Evolutionary conservation across 768 basidiomycete genomes (phyloP).

Genomic region (Fibroporia radiculosa): DNA sequence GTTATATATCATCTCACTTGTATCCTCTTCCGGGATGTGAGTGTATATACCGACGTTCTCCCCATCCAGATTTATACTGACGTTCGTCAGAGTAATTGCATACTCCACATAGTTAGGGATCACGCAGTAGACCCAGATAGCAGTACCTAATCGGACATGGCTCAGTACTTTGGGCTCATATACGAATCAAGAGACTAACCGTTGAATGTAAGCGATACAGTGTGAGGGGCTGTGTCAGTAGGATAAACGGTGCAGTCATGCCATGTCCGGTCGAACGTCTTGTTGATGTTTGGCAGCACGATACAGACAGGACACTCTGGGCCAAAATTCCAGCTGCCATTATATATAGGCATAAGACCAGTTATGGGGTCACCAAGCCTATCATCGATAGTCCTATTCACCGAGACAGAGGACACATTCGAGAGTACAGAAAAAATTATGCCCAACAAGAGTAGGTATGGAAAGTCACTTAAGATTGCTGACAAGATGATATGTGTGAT

Average conservation of each 20-base stretch:
- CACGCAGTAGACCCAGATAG: slow-evolving; percentile 9
- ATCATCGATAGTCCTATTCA: slow-evolving; percentile 10
- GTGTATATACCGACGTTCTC: neutral
- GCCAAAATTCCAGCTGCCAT: neutral
- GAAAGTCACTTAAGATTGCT: too few species aligned
- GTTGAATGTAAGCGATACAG: neutral
- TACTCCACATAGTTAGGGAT: slow-evolving; percentile 1
- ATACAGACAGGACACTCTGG: neutral
- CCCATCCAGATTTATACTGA: slow-evolving; percentile 7
- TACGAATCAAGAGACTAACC: neutral
- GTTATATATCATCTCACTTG: neutral
- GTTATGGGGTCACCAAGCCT: slow-evolving; percentile 4
- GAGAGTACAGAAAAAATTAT: too few species aligned
- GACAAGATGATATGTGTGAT: too few species aligned
- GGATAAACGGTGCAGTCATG: neutral
- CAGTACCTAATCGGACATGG: neutral
- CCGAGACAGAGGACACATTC: too few species aligned
- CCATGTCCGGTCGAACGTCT: slow-evolving; percentile 2
- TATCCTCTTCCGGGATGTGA: neutral
- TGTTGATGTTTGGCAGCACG: neutral
- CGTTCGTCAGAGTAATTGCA: neutral
- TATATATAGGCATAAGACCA: neutral
- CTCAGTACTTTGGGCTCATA: neutral
- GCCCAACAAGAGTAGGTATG: too few species aligned
- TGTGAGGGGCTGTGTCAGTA: neutral